phyloP scores from a whole-genome alignment of 1,139 yeast species.

The Pneumocystis wakefieldiae region DNA sequence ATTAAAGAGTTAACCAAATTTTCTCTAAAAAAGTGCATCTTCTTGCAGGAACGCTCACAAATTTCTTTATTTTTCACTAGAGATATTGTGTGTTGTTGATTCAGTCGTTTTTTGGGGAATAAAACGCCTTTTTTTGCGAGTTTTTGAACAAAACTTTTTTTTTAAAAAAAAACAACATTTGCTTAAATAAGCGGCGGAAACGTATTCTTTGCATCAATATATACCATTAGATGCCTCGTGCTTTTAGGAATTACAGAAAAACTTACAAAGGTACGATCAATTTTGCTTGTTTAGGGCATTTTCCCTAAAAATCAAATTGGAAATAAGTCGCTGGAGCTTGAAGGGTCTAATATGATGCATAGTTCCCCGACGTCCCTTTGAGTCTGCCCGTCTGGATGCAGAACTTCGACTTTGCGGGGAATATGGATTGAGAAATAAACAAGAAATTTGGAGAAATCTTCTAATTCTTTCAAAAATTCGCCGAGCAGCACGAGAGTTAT shows the following conservation, averaged over 20 bases:
- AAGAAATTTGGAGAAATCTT: slow-evolving; percentile 97
- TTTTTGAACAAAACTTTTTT: too few relatives aligned
- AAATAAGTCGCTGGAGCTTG: neutral
- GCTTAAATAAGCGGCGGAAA: neutral
- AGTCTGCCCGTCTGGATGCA: slow-evolving; percentile 39
- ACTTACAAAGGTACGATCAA: neutral
- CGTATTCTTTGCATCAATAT: neutral
- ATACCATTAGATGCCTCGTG: neutral
- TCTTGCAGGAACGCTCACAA: too few relatives aligned
- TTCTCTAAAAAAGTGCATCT: too few relatives aligned
- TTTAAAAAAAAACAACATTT: too few relatives aligned
- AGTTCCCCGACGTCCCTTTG: slow-evolving; percentile 13
- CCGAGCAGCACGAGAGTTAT: slow-evolving; percentile 99
- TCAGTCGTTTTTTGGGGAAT: too few relatives aligned
- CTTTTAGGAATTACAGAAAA: neutral
- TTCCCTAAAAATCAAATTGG: neutral
- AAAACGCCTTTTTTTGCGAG: too few relatives aligned
- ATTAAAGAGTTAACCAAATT: too few relatives aligned
- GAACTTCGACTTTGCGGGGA: slow-evolving; percentile 99
- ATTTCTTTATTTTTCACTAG: too few relatives aligned
- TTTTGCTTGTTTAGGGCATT: neutral
- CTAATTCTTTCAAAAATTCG: slow-evolving; percentile 97
- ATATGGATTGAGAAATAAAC: slow-evolving; percentile 99
- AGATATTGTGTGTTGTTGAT: too few relatives aligned
- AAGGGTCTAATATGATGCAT: slow-evolving; percentile 8